phyloP scores from a whole-genome alignment of 73 alveolate species.

The Halteria grandinella region DNA sequence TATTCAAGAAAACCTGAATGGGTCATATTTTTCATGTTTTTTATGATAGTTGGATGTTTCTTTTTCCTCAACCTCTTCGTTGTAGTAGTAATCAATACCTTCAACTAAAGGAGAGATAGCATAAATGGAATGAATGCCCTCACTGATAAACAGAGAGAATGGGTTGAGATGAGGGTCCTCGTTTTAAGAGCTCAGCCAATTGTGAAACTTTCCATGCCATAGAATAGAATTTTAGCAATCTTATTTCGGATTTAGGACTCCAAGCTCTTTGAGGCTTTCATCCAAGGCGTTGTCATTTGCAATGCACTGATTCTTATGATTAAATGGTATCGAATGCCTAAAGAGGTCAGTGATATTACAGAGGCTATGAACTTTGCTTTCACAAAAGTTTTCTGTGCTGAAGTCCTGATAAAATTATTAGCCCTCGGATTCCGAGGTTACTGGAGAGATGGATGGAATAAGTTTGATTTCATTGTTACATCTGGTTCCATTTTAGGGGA shows the following conservation, averaged over 20 bases:
- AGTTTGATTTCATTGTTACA: constrained; percentile 53
- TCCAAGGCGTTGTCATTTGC: constrained; percentile 1
- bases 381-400: constrained; percentile 21
- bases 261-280: constrained; percentile 7
- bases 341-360: background rate
- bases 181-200: too few relatives aligned
- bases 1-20: too few relatives aligned
- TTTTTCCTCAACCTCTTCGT: constrained; percentile 6
- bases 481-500: constrained; percentile 15
- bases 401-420: constrained; percentile 28
- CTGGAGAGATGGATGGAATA: constrained; percentile 44
- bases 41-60: background rate
- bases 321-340: constrained; percentile 21
- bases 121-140: too few relatives aligned
- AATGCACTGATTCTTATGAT: constrained; percentile 10
- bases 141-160: background rate
- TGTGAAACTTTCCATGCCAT: too few relatives aligned
- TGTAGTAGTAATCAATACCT: background rate
- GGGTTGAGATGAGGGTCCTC: background rate
- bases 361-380: constrained; percentile 27
- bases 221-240: too few relatives aligned
- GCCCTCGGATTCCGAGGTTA: constrained; percentile 37
- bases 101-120: too few relatives aligned
- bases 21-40: background rate
- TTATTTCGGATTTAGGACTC: too few relatives aligned